A percentile compares a stretch with the other conserved stretches of the same genome.
phyloP scores from a whole-genome alignment of 2,329 filamentous ascomycete genomes.

The Exophiala calicioides region DNA sequence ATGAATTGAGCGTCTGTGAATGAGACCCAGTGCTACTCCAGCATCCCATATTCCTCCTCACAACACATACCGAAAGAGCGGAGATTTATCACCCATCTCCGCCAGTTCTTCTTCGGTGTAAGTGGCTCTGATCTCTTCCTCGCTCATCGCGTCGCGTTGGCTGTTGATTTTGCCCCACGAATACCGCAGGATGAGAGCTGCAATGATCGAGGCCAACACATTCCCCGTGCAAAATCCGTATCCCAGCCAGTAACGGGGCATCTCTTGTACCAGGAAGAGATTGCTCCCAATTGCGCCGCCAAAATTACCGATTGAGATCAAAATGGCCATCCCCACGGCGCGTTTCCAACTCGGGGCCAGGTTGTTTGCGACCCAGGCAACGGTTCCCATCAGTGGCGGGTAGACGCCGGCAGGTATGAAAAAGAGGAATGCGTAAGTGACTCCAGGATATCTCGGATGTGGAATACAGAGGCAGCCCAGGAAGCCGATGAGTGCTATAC shows the following conservation, averaged over 20 bases:
- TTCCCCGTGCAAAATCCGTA: constrained; percentile 19
- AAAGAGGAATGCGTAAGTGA: constrained; percentile 34
- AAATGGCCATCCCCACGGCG: constrained; percentile 63
- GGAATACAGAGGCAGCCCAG: constrained; percentile 35
- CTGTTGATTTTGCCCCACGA: constrained; percentile 12
- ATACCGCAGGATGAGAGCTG: constrained; percentile 12
- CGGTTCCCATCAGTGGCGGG: constrained; percentile 45
- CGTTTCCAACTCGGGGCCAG: constrained; percentile 58
- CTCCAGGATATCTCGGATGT: constrained; percentile 21
- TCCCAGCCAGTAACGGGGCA: constrained; percentile 24
- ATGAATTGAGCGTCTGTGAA: no score
- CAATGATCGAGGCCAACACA: constrained; percentile 9
- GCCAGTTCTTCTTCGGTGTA: constrained; percentile 16
- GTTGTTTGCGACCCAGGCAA: constrained; percentile 62
- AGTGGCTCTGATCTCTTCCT: constrained; percentile 17
- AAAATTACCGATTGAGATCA: constrained; percentile 59
- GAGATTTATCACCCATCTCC: background rate
- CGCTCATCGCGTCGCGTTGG: constrained; percentile 13
- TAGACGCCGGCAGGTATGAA: constrained; percentile 43
- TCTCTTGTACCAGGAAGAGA: constrained; percentile 21
- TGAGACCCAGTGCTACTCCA: no score
- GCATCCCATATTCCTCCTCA: no score
- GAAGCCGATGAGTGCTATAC: constrained; percentile 36
- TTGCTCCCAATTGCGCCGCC: constrained; percentile 25
- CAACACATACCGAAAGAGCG: constrained; percentile 1